Evolutionary conservation across 2,329 filamentous ascomycete species (phyloP).

Genomic region (Lachnum nothofagi): DNA sequence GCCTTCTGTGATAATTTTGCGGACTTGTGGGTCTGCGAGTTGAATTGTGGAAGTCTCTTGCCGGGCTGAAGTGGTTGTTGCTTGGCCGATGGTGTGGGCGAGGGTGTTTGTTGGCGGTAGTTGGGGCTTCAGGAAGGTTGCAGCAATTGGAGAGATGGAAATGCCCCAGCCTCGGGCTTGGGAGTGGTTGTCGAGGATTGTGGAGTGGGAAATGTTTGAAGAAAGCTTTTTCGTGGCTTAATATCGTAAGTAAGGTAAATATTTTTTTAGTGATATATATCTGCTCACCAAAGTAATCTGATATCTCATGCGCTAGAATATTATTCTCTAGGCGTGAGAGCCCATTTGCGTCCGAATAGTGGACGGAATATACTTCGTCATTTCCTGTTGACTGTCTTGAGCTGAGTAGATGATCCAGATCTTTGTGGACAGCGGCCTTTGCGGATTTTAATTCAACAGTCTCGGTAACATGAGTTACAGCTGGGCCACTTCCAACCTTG

Average conservation of each 20-base stretch:
- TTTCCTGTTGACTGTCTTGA: conserved; percentile 2
- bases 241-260: conserved; percentile 3
- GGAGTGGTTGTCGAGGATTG: conserved; percentile 16
- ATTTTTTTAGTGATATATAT: background rate
- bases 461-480: conserved; percentile 19
- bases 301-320: conserved; percentile 26
- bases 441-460: conserved; percentile 22
- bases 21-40: conserved; percentile 16
- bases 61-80: conserved; percentile 1
- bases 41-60: conserved; percentile 10
- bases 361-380: conserved; percentile 21
- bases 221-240: conserved; percentile 19
- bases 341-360: conserved; percentile 26
- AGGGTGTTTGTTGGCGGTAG: conserved; percentile 8
- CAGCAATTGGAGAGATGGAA: conserved; percentile 21
- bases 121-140: conserved; percentile 15
- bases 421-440: conserved; percentile 21
- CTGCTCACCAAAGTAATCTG: conserved; percentile 20
- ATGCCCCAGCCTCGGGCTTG: conserved; percentile 25
- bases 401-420: conserved; percentile 18
- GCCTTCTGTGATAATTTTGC: conserved; percentile 17
- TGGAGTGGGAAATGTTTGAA: conserved; percentile 21
- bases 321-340: conserved; percentile 26
- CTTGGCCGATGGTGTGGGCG: background rate
- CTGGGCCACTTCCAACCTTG: conserved; percentile 16